phyloP scores from a whole-genome alignment of 2,329 filamentous ascomycete species.

The Zasmidium citrigriseum region DNA sequence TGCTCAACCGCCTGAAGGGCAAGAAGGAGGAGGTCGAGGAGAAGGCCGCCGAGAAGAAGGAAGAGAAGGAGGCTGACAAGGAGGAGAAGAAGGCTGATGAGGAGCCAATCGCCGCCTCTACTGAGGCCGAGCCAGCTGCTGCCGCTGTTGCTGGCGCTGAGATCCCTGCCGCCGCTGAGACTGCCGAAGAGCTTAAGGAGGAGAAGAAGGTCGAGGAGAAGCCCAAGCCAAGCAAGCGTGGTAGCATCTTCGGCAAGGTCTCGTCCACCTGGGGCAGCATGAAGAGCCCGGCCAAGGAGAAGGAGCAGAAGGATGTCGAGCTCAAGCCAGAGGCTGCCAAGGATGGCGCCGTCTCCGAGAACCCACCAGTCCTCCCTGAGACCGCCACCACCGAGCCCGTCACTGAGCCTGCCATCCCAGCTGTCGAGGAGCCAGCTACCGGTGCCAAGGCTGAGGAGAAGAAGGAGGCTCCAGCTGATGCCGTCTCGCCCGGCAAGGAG shows the following conservation, averaged over 20 bases:
- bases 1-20: slow-evolving; percentile 59
- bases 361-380: slow-evolving; percentile 37
- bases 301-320: slow-evolving; percentile 73
- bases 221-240: slow-evolving; percentile 75
- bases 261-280: slow-evolving; percentile 60
- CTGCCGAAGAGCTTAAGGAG: slow-evolving; percentile 39
- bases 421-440: slow-evolving; percentile 37
- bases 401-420: slow-evolving; percentile 34
- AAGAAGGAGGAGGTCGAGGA: slow-evolving; percentile 60
- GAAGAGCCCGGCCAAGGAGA: slow-evolving; percentile 56
- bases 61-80: slow-evolving; percentile 46
- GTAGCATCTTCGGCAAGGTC: slow-evolving; percentile 73
- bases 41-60: slow-evolving; percentile 46
- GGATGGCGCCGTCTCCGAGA: slow-evolving; percentile 47
- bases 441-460: slow-evolving; percentile 43
- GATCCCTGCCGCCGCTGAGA: slow-evolving; percentile 31
- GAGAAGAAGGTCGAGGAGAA: slow-evolving; percentile 47
- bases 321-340: slow-evolving; percentile 53
- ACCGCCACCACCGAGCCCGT: slow-evolving; percentile 46
- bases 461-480: slow-evolving; percentile 41
- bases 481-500: slow-evolving; percentile 33
- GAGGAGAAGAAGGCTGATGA: slow-evolving; percentile 38
- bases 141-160: slow-evolving; percentile 29
- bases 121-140: slow-evolving; percentile 32
- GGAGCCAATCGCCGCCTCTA: slow-evolving; percentile 38